Conservation (phyloP, 352 stramenopile genomes). For the Phytophthora crassamura region DNA sequence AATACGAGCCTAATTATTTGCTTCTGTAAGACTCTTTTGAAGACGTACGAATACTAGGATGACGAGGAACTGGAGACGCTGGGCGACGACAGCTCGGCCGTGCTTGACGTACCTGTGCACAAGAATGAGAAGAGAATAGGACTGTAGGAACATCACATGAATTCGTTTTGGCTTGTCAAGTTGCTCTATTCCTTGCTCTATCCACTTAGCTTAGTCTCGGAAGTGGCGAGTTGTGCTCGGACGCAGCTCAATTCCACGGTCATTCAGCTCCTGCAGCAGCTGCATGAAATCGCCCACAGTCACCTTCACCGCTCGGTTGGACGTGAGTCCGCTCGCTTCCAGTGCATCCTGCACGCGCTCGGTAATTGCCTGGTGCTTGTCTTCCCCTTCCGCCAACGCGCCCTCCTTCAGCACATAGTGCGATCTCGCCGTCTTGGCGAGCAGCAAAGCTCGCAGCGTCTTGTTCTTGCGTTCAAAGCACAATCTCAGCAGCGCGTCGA, state of each 20-base stretch:
- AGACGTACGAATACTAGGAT: conserved; percentile 46
- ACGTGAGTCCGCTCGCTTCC: conserved; percentile 45
- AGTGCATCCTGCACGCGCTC: conserved; percentile 59
- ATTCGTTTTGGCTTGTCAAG: conserved; percentile 6
- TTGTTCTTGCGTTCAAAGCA: conserved; percentile 90
- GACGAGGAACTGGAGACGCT: conserved; percentile 31
- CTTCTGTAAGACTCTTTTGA: conserved; percentile 44
- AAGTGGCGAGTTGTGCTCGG: conserved; percentile 78
- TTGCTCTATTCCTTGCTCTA: conserved; percentile 1
- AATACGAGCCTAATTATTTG: conserved; percentile 49
- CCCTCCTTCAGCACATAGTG: conserved; percentile 36
- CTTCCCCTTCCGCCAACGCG: conserved; percentile 23
- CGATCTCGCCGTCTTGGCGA: conserved; percentile 64
- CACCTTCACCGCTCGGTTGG: conserved; percentile 72
- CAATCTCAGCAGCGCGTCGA: conserved; percentile 77
- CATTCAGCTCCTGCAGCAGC: conserved; percentile 58
- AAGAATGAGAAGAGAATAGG: conserved; percentile 10
- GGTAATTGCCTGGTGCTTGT: conserved; percentile 47
- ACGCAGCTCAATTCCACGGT: conserved; percentile 52
- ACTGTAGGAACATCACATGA: conserved; percentile 20
- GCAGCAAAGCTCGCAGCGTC: conserved; percentile 76
- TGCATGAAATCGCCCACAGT: conserved; percentile 63
- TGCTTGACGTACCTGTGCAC: conserved; percentile 12
- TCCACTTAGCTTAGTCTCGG: conserved; percentile 38
- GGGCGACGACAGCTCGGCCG: conserved; percentile 13